A percentile compares a stretch with the other conserved stretches of the same genome.
Conservation (phyloP, 257 asterid genomes). For the Eucommia ulmoides region DNA sequence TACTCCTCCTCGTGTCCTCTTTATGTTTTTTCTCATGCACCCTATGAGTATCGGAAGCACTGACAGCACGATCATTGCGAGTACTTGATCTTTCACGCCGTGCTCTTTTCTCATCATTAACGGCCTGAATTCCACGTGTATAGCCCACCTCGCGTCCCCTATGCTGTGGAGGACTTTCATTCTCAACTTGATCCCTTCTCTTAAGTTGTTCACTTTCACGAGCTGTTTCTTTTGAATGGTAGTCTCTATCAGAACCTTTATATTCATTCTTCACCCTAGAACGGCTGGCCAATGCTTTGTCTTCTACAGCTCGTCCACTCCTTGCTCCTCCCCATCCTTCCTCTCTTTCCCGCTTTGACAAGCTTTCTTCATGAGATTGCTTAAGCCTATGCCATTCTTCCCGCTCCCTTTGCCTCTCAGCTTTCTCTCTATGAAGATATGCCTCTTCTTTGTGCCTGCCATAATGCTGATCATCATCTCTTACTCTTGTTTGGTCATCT, state of each 20-base stretch:
- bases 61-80: constrained; percentile 47
- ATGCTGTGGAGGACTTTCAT: constrained; percentile 41
- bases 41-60: constrained; percentile 46
- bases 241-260: constrained; percentile 56
- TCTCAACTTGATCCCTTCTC: constrained; percentile 66
- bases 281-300: constrained; percentile 49
- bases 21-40: constrained; percentile 45
- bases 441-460: constrained; percentile 65
- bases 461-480: constrained; percentile 54
- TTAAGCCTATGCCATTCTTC: constrained; percentile 78
- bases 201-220: constrained; percentile 51
- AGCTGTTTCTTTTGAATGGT: constrained; percentile 43
- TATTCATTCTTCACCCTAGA: constrained; percentile 67
- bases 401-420: constrained; percentile 70
- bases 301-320: constrained; percentile 55
- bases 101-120: constrained; percentile 46
- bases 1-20: constrained; percentile 48
- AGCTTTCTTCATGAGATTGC: constrained; percentile 46
- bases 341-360: constrained; percentile 63
- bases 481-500: constrained; percentile 47
- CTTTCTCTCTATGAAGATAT: constrained; percentile 49
- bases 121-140: constrained; percentile 37
- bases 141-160: constrained; percentile 59
- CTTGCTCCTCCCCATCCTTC: constrained; percentile 45
- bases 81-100: constrained; percentile 51